These are phyloP conservation scores for Neoscytalidium dimidiatum DNA, from an alignment of 2,329 filamentous ascomycete genomes.

Conservation along the genomic window DNA sequence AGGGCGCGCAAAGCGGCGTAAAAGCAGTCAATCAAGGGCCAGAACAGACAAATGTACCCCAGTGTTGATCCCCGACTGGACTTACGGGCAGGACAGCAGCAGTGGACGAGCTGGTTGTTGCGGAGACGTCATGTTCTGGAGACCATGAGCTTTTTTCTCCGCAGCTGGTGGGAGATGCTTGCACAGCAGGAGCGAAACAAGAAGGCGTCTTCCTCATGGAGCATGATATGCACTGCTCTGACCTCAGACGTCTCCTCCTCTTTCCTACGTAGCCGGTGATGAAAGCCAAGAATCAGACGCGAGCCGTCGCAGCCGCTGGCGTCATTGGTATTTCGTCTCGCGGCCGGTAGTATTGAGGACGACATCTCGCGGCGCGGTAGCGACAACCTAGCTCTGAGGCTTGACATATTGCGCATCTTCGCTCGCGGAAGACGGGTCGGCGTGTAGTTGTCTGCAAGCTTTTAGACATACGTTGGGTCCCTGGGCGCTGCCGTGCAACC, in stretches of 20 bases:
- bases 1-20: background rate
- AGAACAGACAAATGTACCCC: background rate
- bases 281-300: background rate
- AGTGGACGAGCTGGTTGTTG: background rate
- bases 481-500: conserved; percentile 8
- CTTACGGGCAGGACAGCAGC: background rate
- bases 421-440: background rate
- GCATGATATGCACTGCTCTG: conserved; percentile 1
- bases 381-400: background rate
- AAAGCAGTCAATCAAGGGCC: background rate
- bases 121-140: background rate
- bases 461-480: background rate
- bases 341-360: background rate
- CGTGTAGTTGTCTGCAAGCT: background rate
- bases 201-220: background rate
- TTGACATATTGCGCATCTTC: background rate
- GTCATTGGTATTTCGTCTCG: background rate
- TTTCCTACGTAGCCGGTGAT: background rate
- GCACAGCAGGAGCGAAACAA: background rate
- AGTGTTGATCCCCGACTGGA: background rate
- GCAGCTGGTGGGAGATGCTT: background rate
- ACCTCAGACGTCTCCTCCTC: background rate
- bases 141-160: background rate
- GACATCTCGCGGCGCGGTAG: background rate
- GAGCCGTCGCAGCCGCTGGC: background rate